Base-by-base conservation (phyloP, 2,329 filamentous ascomycete genomes). In the Aspergillus awamori region DNA sequence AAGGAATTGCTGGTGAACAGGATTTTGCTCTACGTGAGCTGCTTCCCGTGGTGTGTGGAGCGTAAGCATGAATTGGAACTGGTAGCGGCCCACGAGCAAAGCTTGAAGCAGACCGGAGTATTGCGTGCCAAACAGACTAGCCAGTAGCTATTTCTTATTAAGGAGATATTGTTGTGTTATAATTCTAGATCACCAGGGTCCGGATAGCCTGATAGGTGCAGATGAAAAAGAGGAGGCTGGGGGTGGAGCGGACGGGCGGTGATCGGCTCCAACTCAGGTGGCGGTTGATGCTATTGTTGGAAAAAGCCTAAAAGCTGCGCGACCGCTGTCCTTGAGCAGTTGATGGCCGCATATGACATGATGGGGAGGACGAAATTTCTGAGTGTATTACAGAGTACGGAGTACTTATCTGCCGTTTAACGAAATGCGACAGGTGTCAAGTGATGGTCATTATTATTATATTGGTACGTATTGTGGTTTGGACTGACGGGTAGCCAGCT, bases 211-310 rank as follows among this genome's bases (percentile, higher is more conserved):
- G 26, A 43, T 33, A 55, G 38, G 53, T 20, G 24, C 52, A 8
- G 15, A 36, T 13, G 10, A 13, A 58, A 63, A 55, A 22, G 52
- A 48, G 60, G 62, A 56, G 62, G 62, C 54, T 64, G 62, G 62
- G 59, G 24, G 48, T 63, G 62, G 62, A 59, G 59, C 36, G 59
- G 48, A 59, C 39, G 47, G 56, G 52, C 59, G 51, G 54, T 48
- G 57, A 59, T 45, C 47, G 26, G 24, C 47, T 28, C 47, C 47
- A 28, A 49, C 41, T 39, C 51, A 13, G 33, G 52, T 53, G 52
- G 52, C 39, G 53, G 24, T 43, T 33, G 53, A 56, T 43, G 53
- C 36, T 60, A 52, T 60, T 52, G 53, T 30, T 51, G 26, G 47
- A 47, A 41, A 36, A 33, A 41, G 49, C 26, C n/a, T 55, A 2